Evolutionary conservation across 2,329 filamentous ascomycete species (phyloP).

Genomic region (Pyrenophora teres): DNA sequence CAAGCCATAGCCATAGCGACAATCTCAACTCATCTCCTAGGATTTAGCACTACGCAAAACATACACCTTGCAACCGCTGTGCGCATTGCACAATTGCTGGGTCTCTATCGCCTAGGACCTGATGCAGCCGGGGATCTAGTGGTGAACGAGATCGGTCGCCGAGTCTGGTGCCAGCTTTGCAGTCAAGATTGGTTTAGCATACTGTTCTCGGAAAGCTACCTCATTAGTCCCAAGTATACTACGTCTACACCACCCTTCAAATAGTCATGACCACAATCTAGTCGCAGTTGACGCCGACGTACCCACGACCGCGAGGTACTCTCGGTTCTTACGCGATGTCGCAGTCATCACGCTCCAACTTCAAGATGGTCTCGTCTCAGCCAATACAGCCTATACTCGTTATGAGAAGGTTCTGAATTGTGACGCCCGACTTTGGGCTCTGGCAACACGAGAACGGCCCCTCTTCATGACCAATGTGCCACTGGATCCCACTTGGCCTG

Average conservation of each 20-base stretch:
- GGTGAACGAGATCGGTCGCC: constrained; percentile 39
- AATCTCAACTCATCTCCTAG: constrained; percentile 53
- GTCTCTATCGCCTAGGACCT: constrained; percentile 48
- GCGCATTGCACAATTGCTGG: constrained; percentile 53
- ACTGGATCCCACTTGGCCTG: constrained; percentile 40
- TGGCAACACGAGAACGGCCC: constrained; percentile 39
- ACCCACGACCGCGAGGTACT: constrained; percentile 42
- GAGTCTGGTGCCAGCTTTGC: constrained; percentile 46
- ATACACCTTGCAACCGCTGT: constrained; percentile 52
- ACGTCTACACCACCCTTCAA: constrained; percentile 35
- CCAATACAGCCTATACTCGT: constrained; percentile 46
- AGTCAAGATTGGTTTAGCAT: constrained; percentile 50
- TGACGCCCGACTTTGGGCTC: constrained; percentile 40
- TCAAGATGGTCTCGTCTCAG: constrained; percentile 39
- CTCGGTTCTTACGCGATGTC: constrained; percentile 41
- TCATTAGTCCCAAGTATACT: constrained; percentile 38
- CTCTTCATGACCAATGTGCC: constrained; percentile 38
- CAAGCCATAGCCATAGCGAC: constrained; percentile 52
- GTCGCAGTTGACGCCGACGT: constrained; percentile 19
- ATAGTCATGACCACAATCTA: constrained; percentile 25
- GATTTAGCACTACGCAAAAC: constrained; percentile 51
- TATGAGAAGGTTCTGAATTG: constrained; percentile 47
- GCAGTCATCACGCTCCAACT: constrained; percentile 45
- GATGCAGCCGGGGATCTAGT: constrained; percentile 3
- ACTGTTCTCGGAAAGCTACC: constrained; percentile 48